phyloP scores from a whole-genome alignment of 768 basidiomycete genomes.

The Tylopilus sp. region DNA sequence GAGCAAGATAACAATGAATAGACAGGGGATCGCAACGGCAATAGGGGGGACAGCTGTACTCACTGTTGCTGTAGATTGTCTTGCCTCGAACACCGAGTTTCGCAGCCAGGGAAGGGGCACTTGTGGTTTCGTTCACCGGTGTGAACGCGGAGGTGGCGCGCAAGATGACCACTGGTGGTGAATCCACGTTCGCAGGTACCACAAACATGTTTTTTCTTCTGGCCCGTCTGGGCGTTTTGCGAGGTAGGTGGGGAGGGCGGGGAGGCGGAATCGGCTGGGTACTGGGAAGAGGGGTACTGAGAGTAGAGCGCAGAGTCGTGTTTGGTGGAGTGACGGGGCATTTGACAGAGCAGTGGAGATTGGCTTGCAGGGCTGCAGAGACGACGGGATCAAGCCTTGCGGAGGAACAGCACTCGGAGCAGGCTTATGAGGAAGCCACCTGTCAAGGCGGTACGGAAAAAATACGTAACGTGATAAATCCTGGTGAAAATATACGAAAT shows the following conservation, averaged over 20 bases:
- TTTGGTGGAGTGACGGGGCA: slow-evolving; percentile 32
- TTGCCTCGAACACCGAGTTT: slow-evolving; percentile 85
- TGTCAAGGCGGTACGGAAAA: slow-evolving; percentile 36
- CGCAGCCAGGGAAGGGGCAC: slow-evolving; percentile 94
- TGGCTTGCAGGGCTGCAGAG: slow-evolving; percentile 28
- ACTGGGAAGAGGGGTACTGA: slow-evolving; percentile 25
- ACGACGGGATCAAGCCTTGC: slow-evolving; percentile 25
- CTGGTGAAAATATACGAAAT: slow-evolving; percentile 25
- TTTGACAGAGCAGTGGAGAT: slow-evolving; percentile 18
- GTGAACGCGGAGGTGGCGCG: slow-evolving; percentile 84
- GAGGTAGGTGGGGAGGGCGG: slow-evolving; percentile 2
- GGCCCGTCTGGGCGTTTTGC: background rate
- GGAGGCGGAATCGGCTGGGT: slow-evolving; percentile 21
- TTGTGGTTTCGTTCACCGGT: slow-evolving; percentile 91
- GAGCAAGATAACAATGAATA: background rate
- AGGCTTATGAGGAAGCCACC: slow-evolving; percentile 35
- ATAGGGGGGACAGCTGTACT: slow-evolving; percentile 1
- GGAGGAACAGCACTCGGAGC: slow-evolving; percentile 22
- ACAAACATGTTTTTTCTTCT: slow-evolving; percentile 56
- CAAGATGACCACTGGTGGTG: slow-evolving; percentile 86
- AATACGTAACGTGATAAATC: slow-evolving; percentile 32
- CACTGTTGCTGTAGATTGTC: slow-evolving; percentile 68
- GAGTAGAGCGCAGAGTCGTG: slow-evolving; percentile 22
- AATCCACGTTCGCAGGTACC: slow-evolving; percentile 71
- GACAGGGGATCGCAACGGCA: background rate